Percentiles rank a stretch among this genome's conserved stretches.
Evolutionary conservation across 495 filamentous ascomycete species (phyloP).

Genomic region (Neurospora sp.): DNA sequence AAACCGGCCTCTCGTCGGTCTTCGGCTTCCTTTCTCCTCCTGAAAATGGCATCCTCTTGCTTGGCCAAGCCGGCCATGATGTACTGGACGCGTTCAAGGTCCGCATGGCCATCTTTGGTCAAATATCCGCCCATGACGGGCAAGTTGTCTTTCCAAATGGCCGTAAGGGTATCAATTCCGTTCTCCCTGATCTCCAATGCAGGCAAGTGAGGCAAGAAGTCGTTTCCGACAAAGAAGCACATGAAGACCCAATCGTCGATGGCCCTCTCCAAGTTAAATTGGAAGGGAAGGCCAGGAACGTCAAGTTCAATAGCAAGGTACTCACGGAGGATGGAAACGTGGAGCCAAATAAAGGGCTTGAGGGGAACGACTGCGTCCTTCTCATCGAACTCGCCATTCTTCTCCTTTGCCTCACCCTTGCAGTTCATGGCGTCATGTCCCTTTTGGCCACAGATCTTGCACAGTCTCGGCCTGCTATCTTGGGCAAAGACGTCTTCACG

Average conservation of each 20-base stretch:
- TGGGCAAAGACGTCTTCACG: constrained; percentile 96
- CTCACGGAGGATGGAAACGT: constrained; percentile 83
- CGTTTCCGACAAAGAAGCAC: constrained; percentile 99
- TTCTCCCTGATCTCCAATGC: constrained; percentile 95
- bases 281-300: constrained; percentile 64
- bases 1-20: constrained; percentile 67
- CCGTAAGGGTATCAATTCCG: constrained; percentile 90
- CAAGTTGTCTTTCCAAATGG: constrained; percentile 92
- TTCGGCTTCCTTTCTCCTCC: constrained; percentile 68
- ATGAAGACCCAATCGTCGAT: constrained; percentile 99
- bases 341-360: constrained; percentile 98
- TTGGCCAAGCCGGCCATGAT: constrained; percentile 85
- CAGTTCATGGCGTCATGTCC: constrained; percentile 83
- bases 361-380: constrained; percentile 56
- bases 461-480: constrained; percentile 68
- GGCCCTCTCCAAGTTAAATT: constrained; percentile 85
- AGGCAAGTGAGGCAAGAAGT: constrained; percentile 94
- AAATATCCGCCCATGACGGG: constrained; percentile 88
- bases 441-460: constrained; percentile 78
- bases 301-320: constrained; percentile 86
- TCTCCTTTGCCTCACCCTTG: constrained; percentile 71
- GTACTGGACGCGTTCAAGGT: constrained; percentile 74
- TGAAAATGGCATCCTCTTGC: constrained; percentile 93
- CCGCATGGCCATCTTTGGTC: constrained; percentile 87
- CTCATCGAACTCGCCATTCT: constrained; percentile 75